A percentile compares a stretch with the other conserved stretches of the same genome.
These are phyloP conservation scores for Kwoniella shandongensis DNA, from an alignment of 768 basidiomycete species.

Conservation along the genomic window DNA sequence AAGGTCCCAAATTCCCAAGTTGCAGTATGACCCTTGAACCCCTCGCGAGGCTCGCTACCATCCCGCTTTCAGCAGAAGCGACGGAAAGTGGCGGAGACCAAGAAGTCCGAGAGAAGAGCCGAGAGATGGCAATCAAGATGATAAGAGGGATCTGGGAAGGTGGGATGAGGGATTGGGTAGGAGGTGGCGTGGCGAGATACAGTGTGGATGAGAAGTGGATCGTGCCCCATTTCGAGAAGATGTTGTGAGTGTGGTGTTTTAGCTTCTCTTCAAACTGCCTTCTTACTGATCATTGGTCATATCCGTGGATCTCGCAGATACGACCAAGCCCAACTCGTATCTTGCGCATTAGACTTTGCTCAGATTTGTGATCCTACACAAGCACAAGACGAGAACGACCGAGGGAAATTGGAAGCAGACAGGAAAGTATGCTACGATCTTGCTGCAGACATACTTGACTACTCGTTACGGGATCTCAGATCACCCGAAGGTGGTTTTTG, in stretches of 20 bases:
- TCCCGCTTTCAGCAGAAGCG: not conserved
- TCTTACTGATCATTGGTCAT: too few species aligned
- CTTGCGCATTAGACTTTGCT: slow-evolving; percentile 35
- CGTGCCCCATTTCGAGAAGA: slow-evolving; percentile 58
- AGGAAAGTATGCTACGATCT: slow-evolving; percentile 39
- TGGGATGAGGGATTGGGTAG: slow-evolving; percentile 56
- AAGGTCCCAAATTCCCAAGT: slow-evolving; percentile 55
- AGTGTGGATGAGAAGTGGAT: slow-evolving; percentile 56
- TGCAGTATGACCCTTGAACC: slow-evolving; percentile 43
- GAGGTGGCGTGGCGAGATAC: slow-evolving; percentile 56
- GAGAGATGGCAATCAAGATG: slow-evolving; percentile 39
- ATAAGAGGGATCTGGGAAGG: slow-evolving; percentile 52
- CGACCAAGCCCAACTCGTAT: slow-evolving; percentile 55
- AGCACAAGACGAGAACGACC: slow-evolving; percentile 1
- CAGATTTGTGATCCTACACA: slow-evolving; percentile 22
- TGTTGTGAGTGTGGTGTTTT: slow-evolving; percentile 42
- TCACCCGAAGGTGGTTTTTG: slow-evolving; percentile 54
- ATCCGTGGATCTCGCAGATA: slow-evolving; percentile 30
- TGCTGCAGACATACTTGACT: slow-evolving; percentile 53
- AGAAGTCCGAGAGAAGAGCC: slow-evolving; percentile 17
- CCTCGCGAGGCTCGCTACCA: slow-evolving; percentile 33
- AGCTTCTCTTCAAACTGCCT: too few species aligned
- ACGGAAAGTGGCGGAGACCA: not conserved
- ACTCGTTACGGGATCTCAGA: slow-evolving; percentile 52
- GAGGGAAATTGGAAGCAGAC: slow-evolving; percentile 5